Conservation (phyloP, 1,284 basidiomycete genomes). For the Ustilago crameri region DNA sequence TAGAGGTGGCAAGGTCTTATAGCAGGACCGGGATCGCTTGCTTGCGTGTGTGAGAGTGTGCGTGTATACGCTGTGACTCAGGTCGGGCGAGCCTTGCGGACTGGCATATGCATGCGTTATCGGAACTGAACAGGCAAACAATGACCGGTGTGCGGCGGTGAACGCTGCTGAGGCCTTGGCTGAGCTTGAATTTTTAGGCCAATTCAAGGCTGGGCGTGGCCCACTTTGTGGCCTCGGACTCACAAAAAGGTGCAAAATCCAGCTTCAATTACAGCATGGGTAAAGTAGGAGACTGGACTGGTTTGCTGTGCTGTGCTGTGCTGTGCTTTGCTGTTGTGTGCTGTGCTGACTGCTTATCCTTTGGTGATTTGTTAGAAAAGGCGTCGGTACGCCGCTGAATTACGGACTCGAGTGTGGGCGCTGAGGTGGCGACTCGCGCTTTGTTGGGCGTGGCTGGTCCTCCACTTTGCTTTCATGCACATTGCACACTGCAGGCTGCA, state of each 20-base stretch:
- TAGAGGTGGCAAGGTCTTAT: slow-evolving; percentile 36
- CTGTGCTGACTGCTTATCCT: neutral
- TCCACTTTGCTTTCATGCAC: too few species aligned
- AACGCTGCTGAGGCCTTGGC: neutral
- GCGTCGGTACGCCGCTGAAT: too few species aligned
- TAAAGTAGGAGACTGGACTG: too few species aligned
- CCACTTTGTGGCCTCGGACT: neutral
- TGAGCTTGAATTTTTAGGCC: slow-evolving; percentile 8
- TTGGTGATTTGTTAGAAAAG: too few species aligned
- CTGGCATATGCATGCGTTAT: slow-evolving; percentile 6
- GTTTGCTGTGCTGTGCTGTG: slow-evolving; percentile 2
- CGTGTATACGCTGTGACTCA: slow-evolving; percentile 25
- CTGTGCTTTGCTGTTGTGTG: neutral
- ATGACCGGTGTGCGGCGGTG: neutral
- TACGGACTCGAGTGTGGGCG: too few species aligned
- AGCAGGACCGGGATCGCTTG: slow-evolving; percentile 1
- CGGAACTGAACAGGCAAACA: neutral
- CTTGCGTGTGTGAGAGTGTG: neutral
- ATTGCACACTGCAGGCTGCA: too few species aligned
- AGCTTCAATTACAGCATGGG: neutral
- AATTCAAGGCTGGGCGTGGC: neutral
- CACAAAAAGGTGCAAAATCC: too few species aligned
- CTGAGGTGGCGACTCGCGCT: too few species aligned
- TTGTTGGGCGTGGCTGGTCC: too few species aligned
- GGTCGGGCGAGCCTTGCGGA: slow-evolving; percentile 26